Base-by-base conservation (phyloP, 768 basidiomycete species). In the Russula olivacea region DNA sequence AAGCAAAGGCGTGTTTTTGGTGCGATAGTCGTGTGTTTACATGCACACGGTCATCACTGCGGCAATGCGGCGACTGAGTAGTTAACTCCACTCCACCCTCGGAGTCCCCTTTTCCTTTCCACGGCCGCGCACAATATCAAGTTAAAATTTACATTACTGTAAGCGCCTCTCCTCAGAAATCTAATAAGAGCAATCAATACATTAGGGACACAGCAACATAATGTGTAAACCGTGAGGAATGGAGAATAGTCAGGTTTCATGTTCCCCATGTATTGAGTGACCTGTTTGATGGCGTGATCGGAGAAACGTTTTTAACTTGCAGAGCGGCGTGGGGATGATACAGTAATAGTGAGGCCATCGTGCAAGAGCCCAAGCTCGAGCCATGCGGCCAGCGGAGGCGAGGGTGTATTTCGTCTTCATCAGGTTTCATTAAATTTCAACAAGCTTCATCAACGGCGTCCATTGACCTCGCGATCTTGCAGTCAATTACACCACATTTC, bases 21-120 rank as follows among this genome's bases (percentile, higher is more conserved):
- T 51, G 61, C 47, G 55, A 51, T 32, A 43, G 50, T 43, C 55
- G 48, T 54, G 30, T 23, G 43, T 28, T 38, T 38, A 55, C 23
- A 47, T 38, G n/a, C 23, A 7, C 25, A 21, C 9, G 12, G 43
- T 21, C 28, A 32, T 40, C 28, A 49, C 60, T 55, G 60, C 47
- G 60, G 45, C 53, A 47, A 48, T 25, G 15, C 19, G 47, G 60
- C 36, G 23, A 61, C 54, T 61, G 60, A 61, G 60, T 47, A 11
- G 11, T 47, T 47, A 45, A 10, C 21, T 45, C n/a, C 19, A 21
- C 19, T 9, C 36, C 38, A 40, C 15, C 19, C 45, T 21, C 45
- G 19, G n/a, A 47, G 21, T 47, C 45, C 45, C 32, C 15, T 23
- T 19, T 15, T 17, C 17, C 15, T 40, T 17, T 30, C 7, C 21